Percentiles rank a stretch among this genome's conserved stretches.
phyloP scores from a whole-genome alignment of 1,284 basidiomycete species.

The Malassezia psittaci region DNA sequence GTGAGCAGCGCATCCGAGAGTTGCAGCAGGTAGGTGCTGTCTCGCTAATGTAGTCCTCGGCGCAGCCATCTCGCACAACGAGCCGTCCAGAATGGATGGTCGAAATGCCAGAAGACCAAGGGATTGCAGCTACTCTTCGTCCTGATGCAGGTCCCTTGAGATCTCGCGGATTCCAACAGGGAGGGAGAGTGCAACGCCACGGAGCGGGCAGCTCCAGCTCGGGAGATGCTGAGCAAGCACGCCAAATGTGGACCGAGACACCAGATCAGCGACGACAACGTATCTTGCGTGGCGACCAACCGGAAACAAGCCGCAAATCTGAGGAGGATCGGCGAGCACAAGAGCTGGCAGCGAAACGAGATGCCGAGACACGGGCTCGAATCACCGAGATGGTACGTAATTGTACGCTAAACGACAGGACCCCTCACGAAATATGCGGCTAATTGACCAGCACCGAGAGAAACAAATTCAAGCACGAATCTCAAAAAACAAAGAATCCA shows the following conservation, averaged over 20 bases:
- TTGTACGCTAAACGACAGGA: not conserved
- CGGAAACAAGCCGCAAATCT: not conserved
- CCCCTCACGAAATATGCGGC: not conserved
- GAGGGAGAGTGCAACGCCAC: conserved; percentile 19
- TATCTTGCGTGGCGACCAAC: conserved; percentile 16
- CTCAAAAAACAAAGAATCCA: too few relatives aligned
- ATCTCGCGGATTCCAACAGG: conserved; percentile 34
- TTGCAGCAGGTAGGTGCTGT: not conserved
- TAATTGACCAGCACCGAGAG: conserved; percentile 10
- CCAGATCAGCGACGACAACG: conserved; percentile 26
- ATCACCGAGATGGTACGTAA: conserved; percentile 1
- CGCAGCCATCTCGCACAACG: not conserved
- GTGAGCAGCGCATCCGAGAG: not conserved
- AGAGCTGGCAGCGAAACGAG: conserved; percentile 4
- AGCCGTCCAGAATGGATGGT: conserved; percentile 17
- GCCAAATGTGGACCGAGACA: conserved; percentile 34
- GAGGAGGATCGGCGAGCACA: not conserved
- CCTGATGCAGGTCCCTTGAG: conserved; percentile 21
- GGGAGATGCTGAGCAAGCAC: conserved; percentile 14
- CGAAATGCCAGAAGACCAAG: conserved; percentile 2
- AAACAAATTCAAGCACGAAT: not conserved
- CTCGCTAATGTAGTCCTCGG: not conserved
- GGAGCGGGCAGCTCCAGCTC: conserved; percentile 11
- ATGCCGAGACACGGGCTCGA: conserved; percentile 9
- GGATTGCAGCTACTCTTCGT: not conserved